Evolutionary conservation across 2,329 filamentous ascomycete species (phyloP), one percentile per base, ranked within the genome.

Genomic region (Talaromyces albobiverticillius): DNA sequence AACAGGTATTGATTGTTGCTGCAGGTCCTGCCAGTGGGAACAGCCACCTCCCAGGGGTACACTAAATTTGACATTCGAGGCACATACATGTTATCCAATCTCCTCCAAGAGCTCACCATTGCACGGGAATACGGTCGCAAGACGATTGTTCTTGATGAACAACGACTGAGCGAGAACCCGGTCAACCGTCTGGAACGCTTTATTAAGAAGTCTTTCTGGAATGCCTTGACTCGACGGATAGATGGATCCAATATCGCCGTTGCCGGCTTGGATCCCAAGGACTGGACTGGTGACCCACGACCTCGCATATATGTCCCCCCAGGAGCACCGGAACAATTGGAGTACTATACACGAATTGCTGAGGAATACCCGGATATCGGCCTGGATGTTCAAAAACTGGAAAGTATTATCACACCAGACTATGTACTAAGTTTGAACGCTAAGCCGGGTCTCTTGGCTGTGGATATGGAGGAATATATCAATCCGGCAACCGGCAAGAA

Each of bases 41-140:
- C 93, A 3, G 88, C 89, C 25, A 87, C 83, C 20, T 96, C 92
- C 32, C 90, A 88, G 62, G 93, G 92, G 40, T 84, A 89, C 76
- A 93, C 92, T 66, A 85, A 86, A 59, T 91, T 93, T 71, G 92
- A 97, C 68, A 84, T 99, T 58, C 88, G 93, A 60, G 94, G 94
- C 64, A 97, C 90, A 29, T 99, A 99, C 73, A 95, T 95, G 87
- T 82, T 99, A 56, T 96, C 93, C 59, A 99, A 97, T 70, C 83
- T 97, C 43, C 80, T 97, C 38, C 94, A 99, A 73, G 94, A 99
- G 74, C 82, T 99, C 61, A 94, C 89, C 1, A 81, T 97, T 61
- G 94, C 94, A 60, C 87, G 95, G 77, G 89, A 95, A 69, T 92
- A 90, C 67, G 91, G 90, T 56, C 87, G 90, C 57, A 90, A 91